Conservation (phyloP, 257 asterid species). For the Gynochthodes officinalis region DNA sequence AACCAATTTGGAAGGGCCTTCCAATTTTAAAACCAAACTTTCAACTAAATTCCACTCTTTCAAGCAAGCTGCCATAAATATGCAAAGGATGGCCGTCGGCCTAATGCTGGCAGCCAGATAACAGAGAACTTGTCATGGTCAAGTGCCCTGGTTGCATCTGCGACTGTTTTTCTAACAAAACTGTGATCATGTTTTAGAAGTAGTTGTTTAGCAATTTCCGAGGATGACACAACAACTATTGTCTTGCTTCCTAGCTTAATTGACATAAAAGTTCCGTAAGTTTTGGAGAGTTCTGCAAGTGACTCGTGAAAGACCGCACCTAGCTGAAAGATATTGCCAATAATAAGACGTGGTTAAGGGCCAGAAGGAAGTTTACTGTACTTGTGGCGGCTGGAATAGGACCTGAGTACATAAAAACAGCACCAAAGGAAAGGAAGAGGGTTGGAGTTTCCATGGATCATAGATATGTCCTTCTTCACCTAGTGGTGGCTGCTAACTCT, state of each 20-base stretch:
- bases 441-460: conserved; percentile 18
- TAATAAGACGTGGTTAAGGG: conserved; percentile 24
- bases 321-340: conserved; percentile 33
- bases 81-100: conserved; percentile 20
- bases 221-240: conserved; percentile 24
- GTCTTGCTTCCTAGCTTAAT: conserved; percentile 26
- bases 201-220: conserved; percentile 21
- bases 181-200: conserved; percentile 25
- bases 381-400: not conserved
- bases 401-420: not conserved
- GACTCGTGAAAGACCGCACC: conserved; percentile 26
- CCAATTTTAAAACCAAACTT: no score
- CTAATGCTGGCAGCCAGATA: conserved; percentile 5
- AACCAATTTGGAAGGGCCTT: no score
- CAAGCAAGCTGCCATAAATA: no score
- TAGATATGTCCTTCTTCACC: not conserved
- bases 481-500: not conserved
- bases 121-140: conserved; percentile 19
- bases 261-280: conserved; percentile 35
- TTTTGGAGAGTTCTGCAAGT: conserved; percentile 29
- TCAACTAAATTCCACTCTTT: no score
- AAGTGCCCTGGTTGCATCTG: not conserved
- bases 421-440: not conserved
- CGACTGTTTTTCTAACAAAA: not conserved
- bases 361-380: conserved; percentile 16